These are phyloP conservation scores for Debaryomyces maramus DNA, from an alignment of 805 yeast species.

Conservation along the genomic window DNA sequence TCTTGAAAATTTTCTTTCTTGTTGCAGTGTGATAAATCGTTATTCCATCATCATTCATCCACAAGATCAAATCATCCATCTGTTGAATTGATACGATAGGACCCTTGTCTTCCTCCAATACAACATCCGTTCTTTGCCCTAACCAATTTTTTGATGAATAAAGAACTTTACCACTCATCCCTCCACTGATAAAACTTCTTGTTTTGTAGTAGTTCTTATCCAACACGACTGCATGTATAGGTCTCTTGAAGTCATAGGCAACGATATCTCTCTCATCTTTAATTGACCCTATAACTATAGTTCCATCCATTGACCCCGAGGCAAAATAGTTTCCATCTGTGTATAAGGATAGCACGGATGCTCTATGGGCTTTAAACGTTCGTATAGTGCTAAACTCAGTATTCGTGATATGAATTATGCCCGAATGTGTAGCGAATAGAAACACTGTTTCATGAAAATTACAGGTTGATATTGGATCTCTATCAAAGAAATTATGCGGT, in stretches of 20 bases:
- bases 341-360: constrained; percentile 73
- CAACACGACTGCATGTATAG: constrained; percentile 82
- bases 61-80: constrained; percentile 64
- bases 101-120: constrained; percentile 60
- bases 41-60: constrained; percentile 86
- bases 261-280: constrained; percentile 59
- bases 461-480: constrained; percentile 78
- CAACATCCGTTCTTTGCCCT: constrained; percentile 72
- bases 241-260: constrained; percentile 82
- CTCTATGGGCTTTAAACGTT: constrained; percentile 80
- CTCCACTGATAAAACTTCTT: constrained; percentile 79
- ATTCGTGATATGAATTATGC: constrained; percentile 66
- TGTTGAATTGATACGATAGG: constrained; percentile 69
- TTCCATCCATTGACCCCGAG: constrained; percentile 92
- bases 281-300: constrained; percentile 78
- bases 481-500: constrained; percentile 67
- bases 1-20: constrained; percentile 47
- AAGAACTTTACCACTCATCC: constrained; percentile 81
- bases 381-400: constrained; percentile 62
- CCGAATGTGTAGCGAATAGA: constrained; percentile 89
- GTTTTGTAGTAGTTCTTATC: constrained; percentile 65
- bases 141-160: constrained; percentile 83
- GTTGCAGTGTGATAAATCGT: constrained; percentile 60
- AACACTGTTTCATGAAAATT: constrained; percentile 58
- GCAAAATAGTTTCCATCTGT: constrained; percentile 77